These are phyloP conservation scores for Neofusicoccum sp. DNA, from an alignment of 2,329 filamentous ascomycete species.

Conservation along the genomic window DNA sequence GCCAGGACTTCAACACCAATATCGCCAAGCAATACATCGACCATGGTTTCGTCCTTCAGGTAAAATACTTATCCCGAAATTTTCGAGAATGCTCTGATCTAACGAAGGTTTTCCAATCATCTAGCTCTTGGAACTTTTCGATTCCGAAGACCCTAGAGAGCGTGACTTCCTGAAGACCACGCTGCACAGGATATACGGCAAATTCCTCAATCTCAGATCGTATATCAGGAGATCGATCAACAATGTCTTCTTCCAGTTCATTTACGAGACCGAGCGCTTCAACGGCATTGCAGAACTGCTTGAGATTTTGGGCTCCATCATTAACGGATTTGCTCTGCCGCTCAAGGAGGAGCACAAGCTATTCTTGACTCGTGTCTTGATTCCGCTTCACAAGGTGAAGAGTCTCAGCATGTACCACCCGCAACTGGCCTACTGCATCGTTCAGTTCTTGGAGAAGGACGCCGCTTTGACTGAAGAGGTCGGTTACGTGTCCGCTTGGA, in stretches of 20 bases:
- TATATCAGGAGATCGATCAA: conserved; percentile 99
- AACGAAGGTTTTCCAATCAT: conserved; percentile 21
- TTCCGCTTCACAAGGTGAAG: conserved; percentile 97
- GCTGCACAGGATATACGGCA: conserved; percentile 95
- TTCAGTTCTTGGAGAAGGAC: conserved; percentile 98
- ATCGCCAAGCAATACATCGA: conserved; percentile 99
- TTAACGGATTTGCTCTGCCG: conserved; percentile 95
- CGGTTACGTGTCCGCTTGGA: conserved; percentile 32
- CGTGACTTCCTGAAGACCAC: conserved; percentile 98
- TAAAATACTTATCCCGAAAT: conserved; percentile 27
- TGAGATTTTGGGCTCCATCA: conserved; percentile 96
- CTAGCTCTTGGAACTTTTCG: conserved; percentile 93
- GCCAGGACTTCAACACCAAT: conserved; percentile 99
- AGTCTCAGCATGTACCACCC: conserved; percentile 99
- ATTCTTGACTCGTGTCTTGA: conserved; percentile 87
- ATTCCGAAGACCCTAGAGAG: conserved; percentile 95
- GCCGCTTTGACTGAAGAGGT: conserved; percentile 95
- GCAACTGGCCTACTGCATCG: conserved; percentile 96
- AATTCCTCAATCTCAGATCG: conserved; percentile 95
- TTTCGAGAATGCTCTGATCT: not conserved
- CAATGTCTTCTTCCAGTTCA: conserved; percentile 99
- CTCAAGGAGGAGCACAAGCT: conserved; percentile 99
- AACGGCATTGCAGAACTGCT: conserved; percentile 96
- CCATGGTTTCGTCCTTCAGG: conserved; percentile 89
- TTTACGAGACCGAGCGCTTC: conserved; percentile 97